Conservation (phyloP, 305 asterid genomes). For the Coffea humblotiana region DNA sequence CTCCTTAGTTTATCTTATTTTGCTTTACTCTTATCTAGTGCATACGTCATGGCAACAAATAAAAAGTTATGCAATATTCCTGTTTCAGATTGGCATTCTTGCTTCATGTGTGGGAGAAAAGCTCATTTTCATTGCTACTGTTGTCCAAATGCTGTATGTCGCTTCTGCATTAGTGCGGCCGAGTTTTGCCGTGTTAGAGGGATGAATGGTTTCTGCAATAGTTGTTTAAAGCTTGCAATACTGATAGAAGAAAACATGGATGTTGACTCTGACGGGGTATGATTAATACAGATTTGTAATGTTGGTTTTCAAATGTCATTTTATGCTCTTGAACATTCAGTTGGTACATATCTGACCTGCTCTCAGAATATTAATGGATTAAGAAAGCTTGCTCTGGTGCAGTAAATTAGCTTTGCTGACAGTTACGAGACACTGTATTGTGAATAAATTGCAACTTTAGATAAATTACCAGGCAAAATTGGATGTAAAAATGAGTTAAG, state of each 20-base stretch:
- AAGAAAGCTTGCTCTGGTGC: background rate
- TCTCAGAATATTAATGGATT: background rate
- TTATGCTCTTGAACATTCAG: background rate
- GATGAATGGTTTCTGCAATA: slow-evolving; percentile 62
- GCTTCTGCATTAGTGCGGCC: slow-evolving; percentile 38
- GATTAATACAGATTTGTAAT: slow-evolving; percentile 25
- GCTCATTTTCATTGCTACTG: slow-evolving; percentile 63
- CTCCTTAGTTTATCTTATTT: background rate
- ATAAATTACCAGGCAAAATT: background rate
- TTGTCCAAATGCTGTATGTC: slow-evolving; percentile 63
- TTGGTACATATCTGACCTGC: background rate
- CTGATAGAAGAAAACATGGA: slow-evolving; percentile 61
- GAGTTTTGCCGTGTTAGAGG: slow-evolving; percentile 52
- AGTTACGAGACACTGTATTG: background rate
- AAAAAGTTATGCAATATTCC: slow-evolving; percentile 1
- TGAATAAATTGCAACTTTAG: background rate
- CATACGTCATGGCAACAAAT: background rate
- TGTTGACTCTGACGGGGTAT: slow-evolving; percentile 83
- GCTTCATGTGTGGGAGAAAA: slow-evolving; percentile 47
- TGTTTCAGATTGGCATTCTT: slow-evolving; percentile 75
- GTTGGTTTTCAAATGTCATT: slow-evolving; percentile 1
- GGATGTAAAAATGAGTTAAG: background rate
- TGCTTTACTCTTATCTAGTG: background rate
- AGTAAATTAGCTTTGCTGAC: too few species aligned
- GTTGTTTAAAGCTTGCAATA: slow-evolving; percentile 61